Percentiles rank a stretch among this genome's conserved stretches.
phyloP scores from a whole-genome alignment of 495 filamentous ascomycete species.

The Aspergillus bertholletiae region DNA sequence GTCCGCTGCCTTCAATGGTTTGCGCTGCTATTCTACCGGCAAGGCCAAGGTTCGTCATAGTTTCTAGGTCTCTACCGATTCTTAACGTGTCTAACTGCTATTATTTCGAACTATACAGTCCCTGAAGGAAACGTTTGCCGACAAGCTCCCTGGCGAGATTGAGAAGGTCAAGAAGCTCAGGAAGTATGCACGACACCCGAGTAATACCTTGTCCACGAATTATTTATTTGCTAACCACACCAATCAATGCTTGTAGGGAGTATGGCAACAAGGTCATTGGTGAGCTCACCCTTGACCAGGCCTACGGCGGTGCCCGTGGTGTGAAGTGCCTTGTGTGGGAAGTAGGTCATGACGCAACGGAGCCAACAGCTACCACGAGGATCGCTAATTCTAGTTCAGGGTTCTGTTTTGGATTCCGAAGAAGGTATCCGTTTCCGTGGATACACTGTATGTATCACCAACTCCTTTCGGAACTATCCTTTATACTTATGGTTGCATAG shows the following conservation, averaged over 20 bases:
- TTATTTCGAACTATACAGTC: slow-evolving; percentile 51
- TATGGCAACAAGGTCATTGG: slow-evolving; percentile 91
- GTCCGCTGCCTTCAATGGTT: slow-evolving; percentile 73
- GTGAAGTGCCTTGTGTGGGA: slow-evolving; percentile 99
- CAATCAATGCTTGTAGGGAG: slow-evolving; percentile 54
- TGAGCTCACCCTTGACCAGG: slow-evolving; percentile 98
- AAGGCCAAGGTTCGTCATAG: slow-evolving; percentile 71
- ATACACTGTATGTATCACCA: slow-evolving; percentile 64
- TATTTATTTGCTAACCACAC: slow-evolving; percentile 18
- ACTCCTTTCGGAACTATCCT: neutral
- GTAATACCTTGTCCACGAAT: neutral
- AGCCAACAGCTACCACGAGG: neutral
- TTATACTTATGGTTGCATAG: slow-evolving; percentile 34
- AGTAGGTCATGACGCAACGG: slow-evolving; percentile 35
- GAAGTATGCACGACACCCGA: slow-evolving; percentile 73
- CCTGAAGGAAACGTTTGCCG: slow-evolving; percentile 97
- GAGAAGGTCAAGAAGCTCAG: slow-evolving; percentile 98
- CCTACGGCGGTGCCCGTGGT: slow-evolving; percentile 97
- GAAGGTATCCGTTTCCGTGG: slow-evolving; percentile 99
- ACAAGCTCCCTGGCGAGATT: slow-evolving; percentile 88
- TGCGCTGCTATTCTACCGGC: slow-evolving; percentile 80
- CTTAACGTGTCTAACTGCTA: neutral
- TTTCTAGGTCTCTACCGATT: neutral
- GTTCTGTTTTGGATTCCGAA: slow-evolving; percentile 95
- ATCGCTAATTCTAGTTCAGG: slow-evolving; percentile 40